Conservation (phyloP, 2,329 filamentous ascomycete genomes). For the Neobulgaria alba region DNA sequence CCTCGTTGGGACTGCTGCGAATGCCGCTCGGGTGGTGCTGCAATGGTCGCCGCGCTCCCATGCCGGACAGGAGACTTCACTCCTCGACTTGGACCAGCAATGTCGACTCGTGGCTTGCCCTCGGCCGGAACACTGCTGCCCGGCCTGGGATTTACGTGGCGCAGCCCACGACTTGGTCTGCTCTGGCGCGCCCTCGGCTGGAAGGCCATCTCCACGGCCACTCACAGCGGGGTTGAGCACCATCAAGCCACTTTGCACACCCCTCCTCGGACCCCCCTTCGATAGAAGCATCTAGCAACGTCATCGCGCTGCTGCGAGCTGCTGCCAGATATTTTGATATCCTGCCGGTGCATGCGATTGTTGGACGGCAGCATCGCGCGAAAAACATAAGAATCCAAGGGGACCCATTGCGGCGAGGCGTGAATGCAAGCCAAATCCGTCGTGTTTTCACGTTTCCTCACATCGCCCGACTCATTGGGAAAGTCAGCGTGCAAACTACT, state of each 20-base stretch:
- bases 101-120: slow-evolving; percentile 2
- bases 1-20: no score
- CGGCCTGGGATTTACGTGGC: no score
- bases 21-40: background rate
- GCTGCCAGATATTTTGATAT: background rate
- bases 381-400: background rate
- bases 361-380: background rate
- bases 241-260: background rate
- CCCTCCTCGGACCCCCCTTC: slow-evolving; percentile 1
- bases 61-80: background rate
- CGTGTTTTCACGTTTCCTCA: background rate
- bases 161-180: background rate
- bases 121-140: background rate
- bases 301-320: slow-evolving; percentile 5
- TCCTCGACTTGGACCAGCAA: background rate
- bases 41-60: background rate
- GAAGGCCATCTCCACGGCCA: background rate
- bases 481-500: no score
- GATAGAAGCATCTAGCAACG: slow-evolving; percentile 4
- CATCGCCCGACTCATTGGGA: background rate
- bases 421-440: background rate
- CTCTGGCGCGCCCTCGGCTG: background rate
- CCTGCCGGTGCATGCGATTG: background rate
- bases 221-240: background rate
- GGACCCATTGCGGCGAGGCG: background rate